Evolutionary conservation across 768 basidiomycete genomes (phyloP), one percentile per base, ranked within the genome.

Genomic region (Pseudohyphozyma bogoriensis): DNA sequence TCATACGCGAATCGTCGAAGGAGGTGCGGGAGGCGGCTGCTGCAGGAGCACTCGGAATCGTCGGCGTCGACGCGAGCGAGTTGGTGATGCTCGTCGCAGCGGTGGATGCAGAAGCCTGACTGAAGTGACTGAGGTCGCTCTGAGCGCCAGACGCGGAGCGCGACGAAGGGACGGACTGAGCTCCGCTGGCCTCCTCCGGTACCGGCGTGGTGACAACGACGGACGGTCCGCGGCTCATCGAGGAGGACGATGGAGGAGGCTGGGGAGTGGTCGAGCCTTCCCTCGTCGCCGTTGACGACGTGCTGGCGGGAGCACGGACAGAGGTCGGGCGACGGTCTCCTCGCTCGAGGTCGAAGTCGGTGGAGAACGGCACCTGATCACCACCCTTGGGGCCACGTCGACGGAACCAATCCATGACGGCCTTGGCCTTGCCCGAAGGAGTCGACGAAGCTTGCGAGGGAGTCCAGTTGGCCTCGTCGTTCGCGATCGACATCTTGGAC

Each of bases 391-490:
- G 53, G 42, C 75, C 75, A 63, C 77, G 77, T 35, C 75, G 71
- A 42, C 78, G 79, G 81, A 99, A 97, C 95, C 95, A 99, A 66
- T 91, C 85, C 93, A 97, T 97, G 55, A 99, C 95, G 71, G 86
- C 89, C 73, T 84, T 83, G 6, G 93, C 91, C 73, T 91, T 87
- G 74, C 80, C 84, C n/a, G 87, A 82, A 62, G 87, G 58, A 1
- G 55, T 45, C 40, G 39, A 32, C 16, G 56, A 37, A 32, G 71
- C 64, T 47, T 51, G 22, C 12, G 40, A 37, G 32, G 40, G 28
- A 32, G 39, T n/a, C 62, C 62, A 67, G 45, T 58, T 62, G 13
- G 62, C 66, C 32, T 67, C 66, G 57, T 65, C 55, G 45, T 62
- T 37, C 15, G 56, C 53, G 20, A 58, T n/a, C n/a, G 58, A 50